Conservation (phyloP, 345 rosid species). For the Gossypium thurberi region DNA sequence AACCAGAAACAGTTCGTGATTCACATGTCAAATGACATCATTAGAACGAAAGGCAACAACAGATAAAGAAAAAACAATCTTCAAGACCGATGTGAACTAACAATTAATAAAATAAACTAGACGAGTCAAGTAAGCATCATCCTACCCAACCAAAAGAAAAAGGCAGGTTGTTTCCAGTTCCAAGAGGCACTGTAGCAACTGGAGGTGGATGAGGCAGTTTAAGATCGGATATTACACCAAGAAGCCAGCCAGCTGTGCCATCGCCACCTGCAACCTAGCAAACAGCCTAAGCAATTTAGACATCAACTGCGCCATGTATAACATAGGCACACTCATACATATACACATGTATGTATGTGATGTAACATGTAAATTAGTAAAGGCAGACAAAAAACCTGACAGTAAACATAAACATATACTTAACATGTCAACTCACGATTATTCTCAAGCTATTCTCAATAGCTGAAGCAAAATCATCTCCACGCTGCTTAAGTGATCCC, state of each 20-base stretch:
- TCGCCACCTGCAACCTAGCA: constrained; percentile 74
- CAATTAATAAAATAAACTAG: not conserved
- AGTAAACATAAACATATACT: not conserved
- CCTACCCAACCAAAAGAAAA: constrained; percentile 79
- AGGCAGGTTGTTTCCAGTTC: constrained; percentile 75
- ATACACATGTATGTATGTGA: not conserved
- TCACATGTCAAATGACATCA: not conserved
- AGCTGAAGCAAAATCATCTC: constrained; percentile 48
- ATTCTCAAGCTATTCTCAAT: constrained; percentile 47
- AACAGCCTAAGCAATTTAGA: constrained; percentile 1
- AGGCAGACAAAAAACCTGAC: not conserved
- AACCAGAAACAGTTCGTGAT: not conserved
- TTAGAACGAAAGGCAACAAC: not conserved
- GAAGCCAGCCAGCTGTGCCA: constrained; percentile 76
- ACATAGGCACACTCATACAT: not conserved
- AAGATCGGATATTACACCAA: constrained; percentile 68
- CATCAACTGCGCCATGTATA: not conserved
- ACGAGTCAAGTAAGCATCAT: constrained; percentile 1
- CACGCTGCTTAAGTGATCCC: constrained; percentile 29
- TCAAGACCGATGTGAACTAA: not conserved
- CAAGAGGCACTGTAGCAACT: constrained; percentile 60
- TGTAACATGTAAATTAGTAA: not conserved
- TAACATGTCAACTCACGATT: constrained; percentile 40
- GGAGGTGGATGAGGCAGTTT: constrained; percentile 63
- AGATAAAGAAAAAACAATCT: not conserved